phyloP scores from a whole-genome alignment of 306 rosid species.

The Vachellia collinsii region DNA sequence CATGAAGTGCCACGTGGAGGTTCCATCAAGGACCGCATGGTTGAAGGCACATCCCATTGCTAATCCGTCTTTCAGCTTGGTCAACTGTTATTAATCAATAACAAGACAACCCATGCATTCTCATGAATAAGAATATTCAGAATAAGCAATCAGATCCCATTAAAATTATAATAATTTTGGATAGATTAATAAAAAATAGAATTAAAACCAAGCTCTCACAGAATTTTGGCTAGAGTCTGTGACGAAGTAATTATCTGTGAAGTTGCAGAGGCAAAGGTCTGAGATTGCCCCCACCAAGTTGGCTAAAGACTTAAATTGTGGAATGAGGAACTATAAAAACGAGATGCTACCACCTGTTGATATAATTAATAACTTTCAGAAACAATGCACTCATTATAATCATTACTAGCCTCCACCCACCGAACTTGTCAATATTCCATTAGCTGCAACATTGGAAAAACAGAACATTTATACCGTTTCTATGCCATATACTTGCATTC shows the following conservation, averaged over 20 bases:
- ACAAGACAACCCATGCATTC: not conserved
- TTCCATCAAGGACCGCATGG: conserved; percentile 87
- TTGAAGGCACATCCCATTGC: conserved; percentile 92
- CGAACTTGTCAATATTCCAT: not conserved
- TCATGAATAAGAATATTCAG: not conserved
- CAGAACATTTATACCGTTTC: not conserved
- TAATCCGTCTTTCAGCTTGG: conserved; percentile 85
- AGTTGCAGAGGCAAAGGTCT: not conserved
- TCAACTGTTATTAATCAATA: conserved; percentile 49
- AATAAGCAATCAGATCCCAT: not conserved
- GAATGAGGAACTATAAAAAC: not conserved
- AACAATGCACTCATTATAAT: not conserved
- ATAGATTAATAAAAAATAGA: not conserved
- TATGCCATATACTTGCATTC: not conserved
- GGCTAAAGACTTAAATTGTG: conserved; percentile 12
- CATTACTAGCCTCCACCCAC: not conserved
- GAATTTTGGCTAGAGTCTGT: not conserved
- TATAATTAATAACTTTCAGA: not conserved
- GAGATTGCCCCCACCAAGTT: not conserved
- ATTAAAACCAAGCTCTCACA: not conserved
- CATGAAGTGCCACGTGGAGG: conserved; percentile 97
- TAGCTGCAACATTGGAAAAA: not conserved
- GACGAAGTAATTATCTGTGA: not conserved
- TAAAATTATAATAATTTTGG: not conserved
- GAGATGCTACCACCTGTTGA: not conserved